A percentile compares a stretch with the other conserved stretches of the same genome.
phyloP scores from a whole-genome alignment of 2,329 filamentous ascomycete genomes.

The Botrytis galanthina region DNA sequence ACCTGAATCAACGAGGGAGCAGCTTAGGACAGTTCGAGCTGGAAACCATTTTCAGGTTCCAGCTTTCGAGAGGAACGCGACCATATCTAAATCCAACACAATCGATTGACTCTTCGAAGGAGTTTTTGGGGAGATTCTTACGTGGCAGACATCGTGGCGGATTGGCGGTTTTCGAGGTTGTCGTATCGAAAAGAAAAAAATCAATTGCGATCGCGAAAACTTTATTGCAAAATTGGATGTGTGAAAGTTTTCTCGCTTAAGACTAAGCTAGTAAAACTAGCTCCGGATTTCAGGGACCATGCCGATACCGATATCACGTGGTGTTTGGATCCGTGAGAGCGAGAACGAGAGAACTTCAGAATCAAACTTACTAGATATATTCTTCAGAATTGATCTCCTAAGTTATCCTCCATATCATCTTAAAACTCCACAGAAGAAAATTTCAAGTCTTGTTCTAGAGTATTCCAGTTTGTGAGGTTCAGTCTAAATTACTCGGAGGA shows the following conservation, averaged over 20 bases:
- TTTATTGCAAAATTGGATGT: slow-evolving; percentile 8
- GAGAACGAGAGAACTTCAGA: neutral
- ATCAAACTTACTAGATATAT: slow-evolving; percentile 49
- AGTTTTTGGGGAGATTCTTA: slow-evolving; percentile 30
- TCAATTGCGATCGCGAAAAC: neutral
- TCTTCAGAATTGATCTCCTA: slow-evolving; percentile 42
- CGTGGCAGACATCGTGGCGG: slow-evolving; percentile 54
- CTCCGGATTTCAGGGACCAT: neutral
- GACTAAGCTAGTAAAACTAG: neutral
- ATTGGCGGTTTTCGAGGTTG: slow-evolving; percentile 41
- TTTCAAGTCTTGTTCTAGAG: neutral
- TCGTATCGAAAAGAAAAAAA: slow-evolving; percentile 27
- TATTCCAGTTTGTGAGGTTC: neutral
- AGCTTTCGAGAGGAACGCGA: slow-evolving; percentile 74
- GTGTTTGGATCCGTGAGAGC: no score
- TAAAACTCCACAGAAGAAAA: neutral
- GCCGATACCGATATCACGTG: neutral
- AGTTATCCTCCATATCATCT: slow-evolving; percentile 46
- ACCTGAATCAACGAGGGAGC: slow-evolving; percentile 56
- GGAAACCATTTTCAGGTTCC: slow-evolving; percentile 52
- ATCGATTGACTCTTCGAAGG: slow-evolving; percentile 33
- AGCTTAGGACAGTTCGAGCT: slow-evolving; percentile 75
- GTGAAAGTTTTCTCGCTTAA: slow-evolving; percentile 16
- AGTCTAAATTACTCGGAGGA: neutral
- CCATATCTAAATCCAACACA: slow-evolving; percentile 51